These are phyloP conservation scores for Camelina neglecta DNA, from an alignment of 345 rosid species.

Conservation along the genomic window DNA sequence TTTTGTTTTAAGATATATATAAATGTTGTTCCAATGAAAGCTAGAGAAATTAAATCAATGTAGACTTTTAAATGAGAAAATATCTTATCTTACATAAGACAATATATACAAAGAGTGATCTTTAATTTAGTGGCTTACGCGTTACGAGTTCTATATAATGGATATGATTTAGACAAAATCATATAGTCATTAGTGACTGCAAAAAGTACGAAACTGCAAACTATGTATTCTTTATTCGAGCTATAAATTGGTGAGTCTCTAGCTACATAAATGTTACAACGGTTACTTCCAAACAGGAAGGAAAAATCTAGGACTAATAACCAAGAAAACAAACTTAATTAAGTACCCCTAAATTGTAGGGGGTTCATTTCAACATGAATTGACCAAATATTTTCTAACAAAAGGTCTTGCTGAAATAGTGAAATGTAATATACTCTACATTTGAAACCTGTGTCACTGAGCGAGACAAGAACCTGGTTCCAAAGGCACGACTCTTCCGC, in stretches of 20 bases:
- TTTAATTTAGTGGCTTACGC: too few species aligned
- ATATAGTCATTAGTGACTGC: too few species aligned
- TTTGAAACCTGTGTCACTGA: slow-evolving; percentile 42
- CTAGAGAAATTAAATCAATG: too few species aligned
- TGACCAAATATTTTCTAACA: background rate
- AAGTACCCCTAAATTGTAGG: background rate
- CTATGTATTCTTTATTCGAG: slow-evolving; percentile 1
- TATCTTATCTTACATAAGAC: too few species aligned
- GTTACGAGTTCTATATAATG: too few species aligned
- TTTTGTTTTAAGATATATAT: too few species aligned
- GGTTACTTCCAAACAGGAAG: background rate
- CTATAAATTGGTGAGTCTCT: background rate
- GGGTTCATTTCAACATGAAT: background rate
- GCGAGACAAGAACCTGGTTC: slow-evolving; percentile 69
- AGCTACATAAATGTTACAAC: background rate
- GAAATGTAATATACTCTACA: slow-evolving; percentile 6
- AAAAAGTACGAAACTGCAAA: too few species aligned
- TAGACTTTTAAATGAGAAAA: background rate
- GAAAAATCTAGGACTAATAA: background rate
- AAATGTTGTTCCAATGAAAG: too few species aligned
- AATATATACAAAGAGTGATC: too few species aligned
- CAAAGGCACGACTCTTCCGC: slow-evolving; percentile 55
- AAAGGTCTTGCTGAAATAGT: background rate
- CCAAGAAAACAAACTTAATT: background rate
- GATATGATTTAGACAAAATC: too few species aligned